Conservation (phyloP, 345 rosid species). For the Corymbia maculata region DNA sequence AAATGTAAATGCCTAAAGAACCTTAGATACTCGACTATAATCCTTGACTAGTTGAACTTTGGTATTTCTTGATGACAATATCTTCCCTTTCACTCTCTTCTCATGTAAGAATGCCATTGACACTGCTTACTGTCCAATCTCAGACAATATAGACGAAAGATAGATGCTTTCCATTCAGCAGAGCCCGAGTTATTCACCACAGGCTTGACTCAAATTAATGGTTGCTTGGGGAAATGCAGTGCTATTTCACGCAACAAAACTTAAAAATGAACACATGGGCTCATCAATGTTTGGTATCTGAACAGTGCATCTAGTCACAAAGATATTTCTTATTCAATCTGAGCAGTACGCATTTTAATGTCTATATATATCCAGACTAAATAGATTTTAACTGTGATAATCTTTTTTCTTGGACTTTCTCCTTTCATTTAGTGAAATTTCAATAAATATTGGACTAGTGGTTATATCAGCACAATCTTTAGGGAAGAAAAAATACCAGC, state of each 20-base stretch:
- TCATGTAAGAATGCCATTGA: background rate
- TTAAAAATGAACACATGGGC: background rate
- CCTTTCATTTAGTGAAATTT: background rate
- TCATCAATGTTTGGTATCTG: background rate
- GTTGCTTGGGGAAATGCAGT: background rate
- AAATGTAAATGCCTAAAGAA: background rate
- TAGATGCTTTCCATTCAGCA: background rate
- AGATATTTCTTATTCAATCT: background rate
- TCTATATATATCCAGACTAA: background rate
- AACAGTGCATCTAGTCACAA: background rate
- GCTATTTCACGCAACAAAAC: background rate
- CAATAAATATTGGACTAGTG: background rate
- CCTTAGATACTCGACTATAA: background rate
- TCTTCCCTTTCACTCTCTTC: background rate
- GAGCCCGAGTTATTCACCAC: background rate
- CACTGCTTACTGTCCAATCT: background rate
- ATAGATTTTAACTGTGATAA: background rate
- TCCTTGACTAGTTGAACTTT: background rate
- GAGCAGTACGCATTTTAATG: background rate
- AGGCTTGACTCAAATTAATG: background rate
- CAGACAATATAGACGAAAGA: background rate
- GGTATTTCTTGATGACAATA: background rate
- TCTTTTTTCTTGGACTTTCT: background rate
- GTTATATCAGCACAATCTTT: background rate
- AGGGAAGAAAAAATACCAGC: background rate